Conservation (phyloP, 192 early-diverging fungal species). For the Coemansia asiatica region DNA sequence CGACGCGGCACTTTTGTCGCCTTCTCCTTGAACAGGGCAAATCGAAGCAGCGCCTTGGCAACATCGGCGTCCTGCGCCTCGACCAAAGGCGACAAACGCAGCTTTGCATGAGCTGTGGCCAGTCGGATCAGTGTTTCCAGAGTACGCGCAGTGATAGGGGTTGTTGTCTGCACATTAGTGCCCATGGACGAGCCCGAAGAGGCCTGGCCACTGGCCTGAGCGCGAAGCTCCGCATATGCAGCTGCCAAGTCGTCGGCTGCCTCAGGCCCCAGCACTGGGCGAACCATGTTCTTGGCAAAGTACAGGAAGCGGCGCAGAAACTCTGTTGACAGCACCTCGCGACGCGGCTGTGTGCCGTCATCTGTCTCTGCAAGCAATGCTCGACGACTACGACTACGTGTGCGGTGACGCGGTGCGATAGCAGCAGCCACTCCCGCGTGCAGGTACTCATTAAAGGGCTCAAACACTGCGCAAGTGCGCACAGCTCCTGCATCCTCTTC, state of each 20-base stretch:
- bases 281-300: slow-evolving; percentile 85
- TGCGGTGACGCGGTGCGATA: slow-evolving; percentile 15
- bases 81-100: slow-evolving; percentile 77
- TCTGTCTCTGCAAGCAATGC: slow-evolving; percentile 14
- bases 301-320: slow-evolving; percentile 96
- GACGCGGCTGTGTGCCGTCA: slow-evolving; percentile 34
- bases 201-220: slow-evolving; percentile 60
- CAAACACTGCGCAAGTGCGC: slow-evolving; percentile 71
- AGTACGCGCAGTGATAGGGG: slow-evolving; percentile 97
- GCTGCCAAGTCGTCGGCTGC: slow-evolving; percentile 83
- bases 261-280: slow-evolving; percentile 76
- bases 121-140: slow-evolving; percentile 97
- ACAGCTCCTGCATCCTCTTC: slow-evolving; percentile 55
- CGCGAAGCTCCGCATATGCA: slow-evolving; percentile 82
- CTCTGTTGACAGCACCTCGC: slow-evolving; percentile 73
- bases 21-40: slow-evolving; percentile 89
- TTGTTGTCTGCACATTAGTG: slow-evolving; percentile 73
- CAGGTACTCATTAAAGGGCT: slow-evolving; percentile 82
- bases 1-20: slow-evolving; percentile 38
- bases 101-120: slow-evolving; percentile 94
- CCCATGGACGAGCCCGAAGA: slow-evolving; percentile 47
- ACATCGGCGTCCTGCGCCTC: slow-evolving; percentile 83
- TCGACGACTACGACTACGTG: slow-evolving; percentile 33
- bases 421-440: slow-evolving; percentile 71
- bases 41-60: slow-evolving; percentile 78